Conservation (phyloP, 495 filamentous ascomycete genomes). For the Penicillium parvum region DNA sequence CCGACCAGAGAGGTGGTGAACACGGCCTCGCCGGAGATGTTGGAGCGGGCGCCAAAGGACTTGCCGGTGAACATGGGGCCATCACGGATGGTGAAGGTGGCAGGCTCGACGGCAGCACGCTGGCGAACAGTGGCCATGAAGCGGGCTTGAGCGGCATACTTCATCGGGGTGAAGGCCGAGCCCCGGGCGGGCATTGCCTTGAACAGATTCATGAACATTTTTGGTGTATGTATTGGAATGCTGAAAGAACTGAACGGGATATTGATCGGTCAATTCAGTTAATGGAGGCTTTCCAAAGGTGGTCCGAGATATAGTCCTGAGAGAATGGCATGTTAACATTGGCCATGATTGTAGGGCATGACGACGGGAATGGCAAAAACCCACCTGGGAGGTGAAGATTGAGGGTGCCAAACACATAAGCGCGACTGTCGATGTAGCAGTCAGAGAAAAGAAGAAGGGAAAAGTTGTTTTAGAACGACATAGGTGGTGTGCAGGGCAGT, state of each 20-base stretch:
- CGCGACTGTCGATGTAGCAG: slow-evolving; percentile 51
- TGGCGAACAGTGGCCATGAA: slow-evolving; percentile 67
- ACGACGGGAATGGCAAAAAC: slow-evolving; percentile 17
- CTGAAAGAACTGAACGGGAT: slow-evolving; percentile 6
- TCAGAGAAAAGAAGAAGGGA: slow-evolving; percentile 23
- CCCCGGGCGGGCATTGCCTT: slow-evolving; percentile 51
- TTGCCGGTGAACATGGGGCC: slow-evolving; percentile 91
- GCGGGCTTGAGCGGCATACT: slow-evolving; percentile 51
- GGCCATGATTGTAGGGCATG: slow-evolving; percentile 3
- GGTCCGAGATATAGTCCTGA: slow-evolving; percentile 97
- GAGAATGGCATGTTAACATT: slow-evolving; percentile 20
- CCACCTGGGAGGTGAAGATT: slow-evolving; percentile 95
- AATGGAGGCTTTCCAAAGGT: slow-evolving; percentile 93
- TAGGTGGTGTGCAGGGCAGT: slow-evolving; percentile 13
- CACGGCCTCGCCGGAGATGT: slow-evolving; percentile 90
- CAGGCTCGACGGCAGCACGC: slow-evolving; percentile 66
- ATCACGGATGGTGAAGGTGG: slow-evolving; percentile 94
- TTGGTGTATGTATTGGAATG: slow-evolving; percentile 25
- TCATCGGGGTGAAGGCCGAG: slow-evolving; percentile 50
- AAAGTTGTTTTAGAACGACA: slow-evolving; percentile 28
- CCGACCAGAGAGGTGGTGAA: slow-evolving; percentile 92
- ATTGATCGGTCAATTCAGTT: slow-evolving; percentile 53
- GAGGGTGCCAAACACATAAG: slow-evolving; percentile 94
- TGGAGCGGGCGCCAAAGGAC: slow-evolving; percentile 86
- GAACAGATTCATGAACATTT: slow-evolving; percentile 68